Percentiles rank a stretch among this genome's conserved stretches.
Evolutionary conservation across 306 rosid species (phyloP).

Genomic region (Cucurbita moschata): DNA sequence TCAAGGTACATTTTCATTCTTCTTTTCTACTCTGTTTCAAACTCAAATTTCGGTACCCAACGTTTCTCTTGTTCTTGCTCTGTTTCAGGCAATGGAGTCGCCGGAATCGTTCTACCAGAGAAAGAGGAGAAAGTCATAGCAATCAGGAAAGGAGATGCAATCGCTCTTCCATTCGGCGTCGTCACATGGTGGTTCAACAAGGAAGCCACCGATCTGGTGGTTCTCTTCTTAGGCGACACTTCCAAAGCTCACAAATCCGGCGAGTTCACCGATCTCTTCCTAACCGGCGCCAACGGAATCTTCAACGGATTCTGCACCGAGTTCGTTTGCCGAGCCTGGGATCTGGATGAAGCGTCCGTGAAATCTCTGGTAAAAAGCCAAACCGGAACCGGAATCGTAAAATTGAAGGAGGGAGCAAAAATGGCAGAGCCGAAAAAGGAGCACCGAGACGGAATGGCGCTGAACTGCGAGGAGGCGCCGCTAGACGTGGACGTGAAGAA

Average conservation of each 20-base stretch:
- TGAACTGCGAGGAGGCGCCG: constrained; percentile 76
- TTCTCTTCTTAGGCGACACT: constrained; percentile 68
- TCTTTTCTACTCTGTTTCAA: too few relatives aligned
- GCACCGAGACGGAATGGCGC: constrained; percentile 44
- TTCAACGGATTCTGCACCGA: constrained; percentile 58
- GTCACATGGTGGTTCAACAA: constrained; percentile 81
- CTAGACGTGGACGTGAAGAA: constrained; percentile 53
- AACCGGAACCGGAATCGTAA: constrained; percentile 35
- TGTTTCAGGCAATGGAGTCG: constrained; percentile 37
- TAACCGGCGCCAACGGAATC: constrained; percentile 58
- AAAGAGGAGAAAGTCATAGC: constrained; percentile 58
- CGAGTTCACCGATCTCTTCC: constrained; percentile 55
- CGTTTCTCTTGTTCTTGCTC: too few relatives aligned
- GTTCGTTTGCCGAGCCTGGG: constrained; percentile 78
- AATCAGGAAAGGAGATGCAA: constrained; percentile 65
- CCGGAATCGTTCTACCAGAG: constrained; percentile 64
- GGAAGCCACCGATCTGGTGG: constrained; percentile 50
- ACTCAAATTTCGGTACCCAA: too few relatives aligned
- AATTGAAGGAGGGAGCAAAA: constrained; percentile 8
- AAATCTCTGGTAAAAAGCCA: constrained; percentile 44
- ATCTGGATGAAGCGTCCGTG: constrained; percentile 36
- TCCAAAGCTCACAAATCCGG: constrained; percentile 76
- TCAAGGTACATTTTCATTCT: neutral
- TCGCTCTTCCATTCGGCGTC: constrained; percentile 77
- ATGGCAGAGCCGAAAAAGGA: constrained; percentile 47